Conservation (phyloP, 306 rosid genomes). For the Cicer pinnatifidum region DNA sequence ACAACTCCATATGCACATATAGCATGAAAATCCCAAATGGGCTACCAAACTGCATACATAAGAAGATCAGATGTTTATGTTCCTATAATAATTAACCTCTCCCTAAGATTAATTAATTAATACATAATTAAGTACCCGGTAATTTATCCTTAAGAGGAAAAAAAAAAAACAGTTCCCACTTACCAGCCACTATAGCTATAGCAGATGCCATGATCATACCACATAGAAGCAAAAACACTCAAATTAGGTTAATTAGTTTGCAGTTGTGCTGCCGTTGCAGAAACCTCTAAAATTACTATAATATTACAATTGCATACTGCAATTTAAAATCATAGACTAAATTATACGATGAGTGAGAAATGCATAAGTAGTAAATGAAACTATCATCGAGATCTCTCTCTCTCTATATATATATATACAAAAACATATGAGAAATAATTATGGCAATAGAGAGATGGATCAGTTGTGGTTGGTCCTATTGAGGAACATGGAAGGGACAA, state of each 20-base stretch:
- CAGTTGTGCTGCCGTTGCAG: too few relatives aligned
- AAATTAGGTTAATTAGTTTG: too few relatives aligned
- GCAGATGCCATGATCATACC: too few relatives aligned
- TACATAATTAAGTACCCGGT: too few relatives aligned
- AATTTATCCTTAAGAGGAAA: too few relatives aligned
- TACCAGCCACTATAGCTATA: too few relatives aligned
- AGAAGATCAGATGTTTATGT: neutral
- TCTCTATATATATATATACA: constrained; percentile 18
- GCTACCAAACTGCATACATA: neutral
- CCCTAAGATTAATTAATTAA: neutral
- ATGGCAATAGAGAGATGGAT: neutral
- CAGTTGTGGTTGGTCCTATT: constrained; percentile 56
- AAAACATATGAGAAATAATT: neutral
- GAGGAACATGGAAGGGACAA: constrained; percentile 72
- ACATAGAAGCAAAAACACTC: too few relatives aligned
- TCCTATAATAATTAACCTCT: constrained; percentile 1
- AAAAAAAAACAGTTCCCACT: too few relatives aligned
- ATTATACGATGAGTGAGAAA: constrained; percentile 12
- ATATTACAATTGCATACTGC: too few relatives aligned
- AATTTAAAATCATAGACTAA: too few relatives aligned
- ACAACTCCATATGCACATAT: neutral
- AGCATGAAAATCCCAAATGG: constrained; percentile 42
- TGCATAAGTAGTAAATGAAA: constrained; percentile 22
- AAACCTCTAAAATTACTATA: too few relatives aligned
- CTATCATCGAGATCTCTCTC: neutral